These are phyloP conservation scores for Phialemonium atrogriseum DNA, from an alignment of 2,329 filamentous ascomycete species.

Conservation along the genomic window DNA sequence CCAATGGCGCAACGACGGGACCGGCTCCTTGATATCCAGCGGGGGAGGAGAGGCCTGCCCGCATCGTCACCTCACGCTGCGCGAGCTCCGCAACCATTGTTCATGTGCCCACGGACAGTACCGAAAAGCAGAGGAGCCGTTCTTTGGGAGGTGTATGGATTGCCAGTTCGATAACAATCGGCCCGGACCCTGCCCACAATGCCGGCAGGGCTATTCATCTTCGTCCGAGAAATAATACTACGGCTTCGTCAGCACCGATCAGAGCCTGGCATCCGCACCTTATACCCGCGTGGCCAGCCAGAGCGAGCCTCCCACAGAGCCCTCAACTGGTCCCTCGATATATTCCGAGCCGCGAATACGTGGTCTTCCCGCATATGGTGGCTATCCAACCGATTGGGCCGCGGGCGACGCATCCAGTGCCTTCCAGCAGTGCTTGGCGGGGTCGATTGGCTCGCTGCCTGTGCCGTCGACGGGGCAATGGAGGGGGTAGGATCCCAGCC, in stretches of 20 bases:
- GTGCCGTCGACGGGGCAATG: too few relatives aligned
- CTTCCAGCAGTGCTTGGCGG: too few relatives aligned
- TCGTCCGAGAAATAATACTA: constrained; percentile 16
- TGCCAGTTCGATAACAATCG: constrained; percentile 4
- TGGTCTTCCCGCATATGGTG: too few relatives aligned
- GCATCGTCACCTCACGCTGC: background rate
- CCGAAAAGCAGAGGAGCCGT: background rate
- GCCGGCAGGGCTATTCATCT: background rate
- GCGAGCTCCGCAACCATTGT: constrained; percentile 6
- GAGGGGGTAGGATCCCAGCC: too few relatives aligned
- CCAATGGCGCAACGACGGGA: constrained; percentile 2
- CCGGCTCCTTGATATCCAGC: background rate
- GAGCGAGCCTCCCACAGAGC: constrained; percentile 1
- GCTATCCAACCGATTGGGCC: too few relatives aligned
- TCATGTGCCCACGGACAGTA: constrained; percentile 1
- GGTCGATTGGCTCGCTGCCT: too few relatives aligned
- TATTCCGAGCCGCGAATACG: too few relatives aligned
- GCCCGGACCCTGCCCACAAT: constrained; percentile 1
- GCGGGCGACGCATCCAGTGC: too few relatives aligned
- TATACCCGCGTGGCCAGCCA: constrained; percentile 4
- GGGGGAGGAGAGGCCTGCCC: constrained; percentile 2
- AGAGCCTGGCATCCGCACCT: constrained; percentile 5
- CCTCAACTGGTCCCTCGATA: background rate
- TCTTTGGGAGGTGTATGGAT: constrained; percentile 6
- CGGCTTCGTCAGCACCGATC: constrained; percentile 7